phyloP scores from a whole-genome alignment of 1,139 yeast genomes.

The Lipomyces yarrowii region DNA sequence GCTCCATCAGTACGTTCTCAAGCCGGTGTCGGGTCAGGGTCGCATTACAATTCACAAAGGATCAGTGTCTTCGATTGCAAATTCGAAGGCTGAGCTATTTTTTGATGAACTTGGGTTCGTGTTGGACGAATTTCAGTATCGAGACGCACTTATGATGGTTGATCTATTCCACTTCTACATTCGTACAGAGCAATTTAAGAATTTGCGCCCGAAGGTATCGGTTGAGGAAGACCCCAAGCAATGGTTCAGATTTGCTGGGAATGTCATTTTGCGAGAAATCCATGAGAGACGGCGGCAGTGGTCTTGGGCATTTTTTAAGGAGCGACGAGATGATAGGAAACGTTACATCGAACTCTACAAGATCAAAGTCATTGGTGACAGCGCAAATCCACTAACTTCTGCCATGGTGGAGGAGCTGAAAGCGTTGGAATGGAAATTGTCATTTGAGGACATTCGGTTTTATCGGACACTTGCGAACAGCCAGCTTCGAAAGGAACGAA shows the following conservation, averaged over 20 bases:
- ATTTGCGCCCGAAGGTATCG: constrained; percentile 63
- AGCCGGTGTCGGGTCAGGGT: constrained; percentile 91
- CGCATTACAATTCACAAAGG: constrained; percentile 76
- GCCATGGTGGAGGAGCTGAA: constrained; percentile 50
- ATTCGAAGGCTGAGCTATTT: constrained; percentile 70
- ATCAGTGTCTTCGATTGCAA: constrained; percentile 77
- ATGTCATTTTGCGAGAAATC: constrained; percentile 72
- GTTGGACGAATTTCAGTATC: constrained; percentile 81
- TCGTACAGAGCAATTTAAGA: constrained; percentile 74
- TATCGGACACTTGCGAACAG: constrained; percentile 79
- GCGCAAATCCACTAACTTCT: constrained; percentile 37
- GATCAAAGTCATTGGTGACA: constrained; percentile 33
- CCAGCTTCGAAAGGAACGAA: constrained; percentile 61
- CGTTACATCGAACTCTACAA: constrained; percentile 74
- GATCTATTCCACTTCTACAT: constrained; percentile 79
- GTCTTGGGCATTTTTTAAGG: constrained; percentile 84
- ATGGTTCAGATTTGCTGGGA: constrained; percentile 83
- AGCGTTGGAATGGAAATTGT: constrained; percentile 59
- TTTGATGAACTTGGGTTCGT: constrained; percentile 88
- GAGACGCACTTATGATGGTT: constrained; percentile 77
- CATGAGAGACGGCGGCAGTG: constrained; percentile 79
- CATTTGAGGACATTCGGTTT: constrained; percentile 79
- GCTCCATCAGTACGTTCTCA: constrained; percentile 63
- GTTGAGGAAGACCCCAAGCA: constrained; percentile 68
- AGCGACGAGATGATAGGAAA: constrained; percentile 70